These are phyloP conservation scores for Metschnikowia reukaufii DNA, from an alignment of 805 yeast genomes.

Conservation along the genomic window DNA sequence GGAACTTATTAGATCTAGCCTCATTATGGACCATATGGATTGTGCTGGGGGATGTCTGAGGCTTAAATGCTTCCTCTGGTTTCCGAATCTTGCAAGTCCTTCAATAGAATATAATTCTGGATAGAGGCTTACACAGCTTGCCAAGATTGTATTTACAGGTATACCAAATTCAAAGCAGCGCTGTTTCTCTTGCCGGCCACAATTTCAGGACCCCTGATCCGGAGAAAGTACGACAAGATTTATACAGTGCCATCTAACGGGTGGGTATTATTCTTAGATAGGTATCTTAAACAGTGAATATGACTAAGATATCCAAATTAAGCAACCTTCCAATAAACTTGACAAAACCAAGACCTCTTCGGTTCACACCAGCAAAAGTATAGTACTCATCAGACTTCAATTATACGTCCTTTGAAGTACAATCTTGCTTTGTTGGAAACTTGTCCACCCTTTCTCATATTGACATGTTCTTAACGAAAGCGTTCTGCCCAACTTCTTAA, in stretches of 20 bases:
- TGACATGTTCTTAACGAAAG: slow-evolving; percentile 85
- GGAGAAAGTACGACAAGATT: slow-evolving; percentile 77
- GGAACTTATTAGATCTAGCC: slow-evolving; percentile 56
- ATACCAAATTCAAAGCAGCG: slow-evolving; percentile 55
- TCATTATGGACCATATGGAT: slow-evolving; percentile 86
- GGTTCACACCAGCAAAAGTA: slow-evolving; percentile 84
- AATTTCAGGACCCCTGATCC: slow-evolving; percentile 79
- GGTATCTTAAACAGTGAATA: slow-evolving; percentile 69
- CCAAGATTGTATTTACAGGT: slow-evolving; percentile 54
- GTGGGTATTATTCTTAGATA: slow-evolving; percentile 51
- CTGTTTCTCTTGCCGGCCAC: slow-evolving; percentile 50
- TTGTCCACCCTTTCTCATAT: slow-evolving; percentile 94
- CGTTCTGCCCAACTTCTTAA: slow-evolving; percentile 76
- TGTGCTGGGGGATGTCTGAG: slow-evolving; percentile 89
- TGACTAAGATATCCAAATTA: slow-evolving; percentile 74
- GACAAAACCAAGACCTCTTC: slow-evolving; percentile 96
- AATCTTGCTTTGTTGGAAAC: slow-evolving; percentile 78
- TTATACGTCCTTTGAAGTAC: slow-evolving; percentile 74
- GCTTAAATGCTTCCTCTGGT: slow-evolving; percentile 64
- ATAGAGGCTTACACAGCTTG: slow-evolving; percentile 48
- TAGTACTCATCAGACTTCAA: slow-evolving; percentile 96
- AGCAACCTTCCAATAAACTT: slow-evolving; percentile 93
- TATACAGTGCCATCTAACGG: slow-evolving; percentile 92
- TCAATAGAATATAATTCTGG: slow-evolving; percentile 80
- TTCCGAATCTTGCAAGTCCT: slow-evolving; percentile 78